Conservation (phyloP, 768 basidiomycete genomes). For the Lyophyllum semitale region DNA sequence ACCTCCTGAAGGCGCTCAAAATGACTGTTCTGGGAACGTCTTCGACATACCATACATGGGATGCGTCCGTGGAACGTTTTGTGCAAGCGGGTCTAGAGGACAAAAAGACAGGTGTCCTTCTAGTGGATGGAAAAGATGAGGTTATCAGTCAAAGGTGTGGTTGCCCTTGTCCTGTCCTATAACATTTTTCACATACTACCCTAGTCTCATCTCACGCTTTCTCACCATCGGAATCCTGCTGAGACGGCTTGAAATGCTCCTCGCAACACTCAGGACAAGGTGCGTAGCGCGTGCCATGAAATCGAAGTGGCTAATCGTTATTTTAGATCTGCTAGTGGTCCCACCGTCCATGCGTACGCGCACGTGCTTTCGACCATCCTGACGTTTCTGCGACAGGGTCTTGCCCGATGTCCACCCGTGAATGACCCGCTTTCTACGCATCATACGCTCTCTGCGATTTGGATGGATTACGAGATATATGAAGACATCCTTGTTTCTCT, state of each 20-base stretch:
- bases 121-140: conserved; percentile 61
- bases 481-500: conserved; percentile 55
- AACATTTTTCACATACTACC: not conserved
- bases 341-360: conserved; percentile 65
- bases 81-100: conserved; percentile 40
- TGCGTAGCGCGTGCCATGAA: conserved; percentile 24
- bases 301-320: conserved; percentile 4
- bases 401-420: conserved; percentile 43
- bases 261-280: conserved; percentile 50
- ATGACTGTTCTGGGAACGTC: conserved; percentile 67
- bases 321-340: conserved; percentile 43
- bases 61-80: conserved; percentile 56
- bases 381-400: conserved; percentile 46
- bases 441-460: conserved; percentile 41
- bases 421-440: conserved; percentile 18
- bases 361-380: conserved; percentile 64
- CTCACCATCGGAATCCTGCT: conserved; percentile 66
- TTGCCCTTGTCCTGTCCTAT: not conserved
- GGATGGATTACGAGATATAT: conserved; percentile 50
- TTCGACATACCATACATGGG: conserved; percentile 68
- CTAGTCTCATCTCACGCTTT: conserved; percentile 63
- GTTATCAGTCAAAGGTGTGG: conserved; percentile 57
- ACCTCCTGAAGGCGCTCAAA: conserved; percentile 55
- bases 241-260: conserved; percentile 63
- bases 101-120: conserved; percentile 35